phyloP scores from a whole-genome alignment of 2,329 filamentous ascomycete genomes.

The Hypoxylon sp. region DNA sequence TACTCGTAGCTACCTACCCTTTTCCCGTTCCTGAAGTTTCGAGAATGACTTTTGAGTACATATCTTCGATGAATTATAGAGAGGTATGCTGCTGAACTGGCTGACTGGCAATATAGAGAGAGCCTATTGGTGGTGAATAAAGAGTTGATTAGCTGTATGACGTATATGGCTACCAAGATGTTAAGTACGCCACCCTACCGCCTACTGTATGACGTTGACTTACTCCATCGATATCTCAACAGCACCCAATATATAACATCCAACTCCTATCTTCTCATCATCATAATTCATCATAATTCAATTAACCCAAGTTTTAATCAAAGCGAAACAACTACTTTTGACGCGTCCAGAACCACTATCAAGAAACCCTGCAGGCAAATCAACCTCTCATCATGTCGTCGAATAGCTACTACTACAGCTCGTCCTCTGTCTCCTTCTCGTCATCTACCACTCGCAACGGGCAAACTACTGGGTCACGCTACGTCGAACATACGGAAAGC shows the following conservation, averaged over 20 bases:
- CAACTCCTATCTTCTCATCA: neutral
- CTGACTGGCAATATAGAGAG: constrained; percentile 5
- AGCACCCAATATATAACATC: neutral
- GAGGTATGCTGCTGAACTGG: neutral
- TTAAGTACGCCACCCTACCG: constrained; percentile 12
- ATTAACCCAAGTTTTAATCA: neutral
- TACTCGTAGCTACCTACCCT: neutral
- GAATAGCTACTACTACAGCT: constrained; percentile 33
- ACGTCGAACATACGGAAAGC: constrained; percentile 36
- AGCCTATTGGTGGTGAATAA: too few relatives aligned
- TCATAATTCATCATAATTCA: neutral
- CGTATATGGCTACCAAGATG: neutral
- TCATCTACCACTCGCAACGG: constrained; percentile 39
- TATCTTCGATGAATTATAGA: neutral
- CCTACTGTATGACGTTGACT: constrained; percentile 1
- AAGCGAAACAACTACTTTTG: neutral
- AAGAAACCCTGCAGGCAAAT: neutral
- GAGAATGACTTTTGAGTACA: neutral
- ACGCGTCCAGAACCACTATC: neutral
- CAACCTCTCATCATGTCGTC: constrained; percentile 37
- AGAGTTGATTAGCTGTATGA: neutral
- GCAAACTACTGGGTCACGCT: constrained; percentile 40
- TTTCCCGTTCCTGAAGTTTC: neutral
- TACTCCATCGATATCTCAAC: neutral
- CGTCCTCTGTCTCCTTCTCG: constrained; percentile 40